Percentiles rank a stretch among this genome's conserved stretches.
Conservation (phyloP, 352 stramenopile genomes). For the Globisporangium alternatum region DNA sequence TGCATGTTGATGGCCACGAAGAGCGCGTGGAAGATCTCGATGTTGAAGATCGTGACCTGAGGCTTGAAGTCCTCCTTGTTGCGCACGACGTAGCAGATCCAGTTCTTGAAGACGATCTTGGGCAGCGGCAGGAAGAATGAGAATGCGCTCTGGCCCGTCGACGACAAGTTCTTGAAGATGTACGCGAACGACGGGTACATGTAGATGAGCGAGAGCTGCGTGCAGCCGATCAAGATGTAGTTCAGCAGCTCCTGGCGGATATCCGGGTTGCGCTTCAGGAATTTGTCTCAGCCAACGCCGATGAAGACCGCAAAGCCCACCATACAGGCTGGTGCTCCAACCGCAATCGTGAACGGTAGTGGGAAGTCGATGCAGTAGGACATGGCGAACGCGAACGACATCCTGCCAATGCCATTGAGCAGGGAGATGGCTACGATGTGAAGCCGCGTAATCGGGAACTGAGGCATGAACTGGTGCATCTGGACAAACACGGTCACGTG, state of each 20-base stretch:
- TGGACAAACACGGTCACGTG: neutral
- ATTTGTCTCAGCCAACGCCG: neutral
- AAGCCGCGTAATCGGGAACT: neutral
- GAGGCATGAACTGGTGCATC: neutral
- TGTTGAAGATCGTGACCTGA: slow-evolving; percentile 46
- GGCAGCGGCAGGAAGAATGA: slow-evolving; percentile 24
- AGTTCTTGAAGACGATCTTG: slow-evolving; percentile 20
- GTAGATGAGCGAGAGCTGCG: slow-evolving; percentile 16
- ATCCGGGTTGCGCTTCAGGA: neutral
- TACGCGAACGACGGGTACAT: slow-evolving; percentile 34
- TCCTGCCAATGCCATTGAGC: neutral
- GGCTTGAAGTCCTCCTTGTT: slow-evolving; percentile 27
- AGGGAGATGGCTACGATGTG: neutral
- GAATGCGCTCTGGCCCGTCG: slow-evolving; percentile 16
- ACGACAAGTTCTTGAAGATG: slow-evolving; percentile 20
- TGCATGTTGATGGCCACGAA: too few relatives aligned
- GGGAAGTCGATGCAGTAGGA: neutral
- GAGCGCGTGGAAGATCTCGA: slow-evolving; percentile 53
- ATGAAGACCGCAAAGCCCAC: neutral
- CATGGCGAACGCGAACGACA: slow-evolving; percentile 6
- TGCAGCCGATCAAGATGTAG: slow-evolving; percentile 9
- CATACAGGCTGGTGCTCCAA: neutral
- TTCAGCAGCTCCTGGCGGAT: slow-evolving; percentile 3
- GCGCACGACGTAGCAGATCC: neutral
- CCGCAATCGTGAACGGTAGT: neutral